phyloP scores from a whole-genome alignment of 1,139 yeast genomes.

The Debaryomycetaceae sp. region DNA sequence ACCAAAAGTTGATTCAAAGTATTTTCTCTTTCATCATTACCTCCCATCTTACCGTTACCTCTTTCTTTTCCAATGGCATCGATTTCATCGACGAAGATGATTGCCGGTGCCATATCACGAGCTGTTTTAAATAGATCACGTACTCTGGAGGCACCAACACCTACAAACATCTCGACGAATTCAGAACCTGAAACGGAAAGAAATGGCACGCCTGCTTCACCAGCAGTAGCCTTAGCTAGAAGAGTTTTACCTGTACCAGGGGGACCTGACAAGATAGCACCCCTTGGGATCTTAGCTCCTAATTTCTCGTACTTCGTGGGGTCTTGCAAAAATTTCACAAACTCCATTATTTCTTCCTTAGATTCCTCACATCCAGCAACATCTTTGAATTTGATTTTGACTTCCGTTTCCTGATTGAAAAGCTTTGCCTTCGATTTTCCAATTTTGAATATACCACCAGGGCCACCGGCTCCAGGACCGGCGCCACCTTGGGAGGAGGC shows the following conservation, averaged over 20 bases:
- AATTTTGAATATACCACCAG: constrained; percentile 64
- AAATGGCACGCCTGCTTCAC: constrained; percentile 97
- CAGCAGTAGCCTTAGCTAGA: constrained; percentile 98
- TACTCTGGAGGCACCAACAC: constrained; percentile 97
- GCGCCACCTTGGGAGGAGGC: constrained; percentile 45
- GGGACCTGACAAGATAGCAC: constrained; percentile 97
- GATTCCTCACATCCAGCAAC: constrained; percentile 98
- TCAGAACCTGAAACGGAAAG: constrained; percentile 96
- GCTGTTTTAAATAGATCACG: constrained; percentile 93
- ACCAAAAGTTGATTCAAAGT: constrained; percentile 92
- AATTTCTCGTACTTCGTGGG: constrained; percentile 85
- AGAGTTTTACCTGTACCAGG: constrained; percentile 99
- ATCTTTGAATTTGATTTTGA: constrained; percentile 83
- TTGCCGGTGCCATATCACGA: constrained; percentile 88
- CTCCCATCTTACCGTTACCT: constrained; percentile 79
- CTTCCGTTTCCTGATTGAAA: constrained; percentile 88
- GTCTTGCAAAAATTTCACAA: constrained; percentile 85
- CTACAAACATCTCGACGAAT: constrained; percentile 97
- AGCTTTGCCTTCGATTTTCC: constrained; percentile 89
- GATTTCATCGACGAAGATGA: constrained; percentile 93
- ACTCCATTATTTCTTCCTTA: constrained; percentile 97
- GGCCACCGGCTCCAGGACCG: constrained; percentile 42
- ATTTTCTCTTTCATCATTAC: constrained; percentile 95
- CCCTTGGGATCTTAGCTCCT: constrained; percentile 97
- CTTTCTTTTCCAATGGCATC: constrained; percentile 98